These are phyloP conservation scores for Fusarium albidum DNA, from an alignment of 2,329 filamentous ascomycete genomes.

Conservation along the genomic window DNA sequence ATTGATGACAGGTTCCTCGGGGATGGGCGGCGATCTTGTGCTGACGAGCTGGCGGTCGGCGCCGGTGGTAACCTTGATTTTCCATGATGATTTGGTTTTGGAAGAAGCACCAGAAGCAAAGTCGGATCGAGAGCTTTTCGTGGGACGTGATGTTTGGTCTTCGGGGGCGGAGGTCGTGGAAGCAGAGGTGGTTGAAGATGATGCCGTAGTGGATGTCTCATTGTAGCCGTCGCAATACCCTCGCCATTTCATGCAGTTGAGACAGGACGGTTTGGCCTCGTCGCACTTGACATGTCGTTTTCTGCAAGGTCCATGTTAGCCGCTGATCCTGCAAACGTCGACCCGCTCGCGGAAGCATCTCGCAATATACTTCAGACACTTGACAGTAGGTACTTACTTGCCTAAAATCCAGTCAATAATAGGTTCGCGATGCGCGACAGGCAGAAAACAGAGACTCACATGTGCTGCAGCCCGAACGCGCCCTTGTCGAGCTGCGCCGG, in stretches of 20 bases:
- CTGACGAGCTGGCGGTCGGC: slow-evolving; percentile 39
- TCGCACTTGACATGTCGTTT: slow-evolving; percentile 55
- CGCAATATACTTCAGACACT: not conserved
- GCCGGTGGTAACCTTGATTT: slow-evolving; percentile 26
- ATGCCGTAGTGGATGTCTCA: slow-evolving; percentile 25
- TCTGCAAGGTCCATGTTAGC: slow-evolving; percentile 34
- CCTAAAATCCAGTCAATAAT: slow-evolving; percentile 34
- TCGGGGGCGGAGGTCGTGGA: slow-evolving; percentile 10
- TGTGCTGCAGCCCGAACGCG: slow-evolving; percentile 49
- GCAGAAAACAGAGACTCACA: slow-evolving; percentile 41
- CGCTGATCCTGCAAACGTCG: not conserved
- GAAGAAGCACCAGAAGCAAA: slow-evolving; percentile 2
- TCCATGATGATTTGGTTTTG: slow-evolving; percentile 18
- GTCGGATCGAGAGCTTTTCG: slow-evolving; percentile 10
- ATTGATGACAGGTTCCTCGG: slow-evolving; percentile 46
- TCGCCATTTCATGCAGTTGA: slow-evolving; percentile 52
- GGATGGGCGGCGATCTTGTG: slow-evolving; percentile 41
- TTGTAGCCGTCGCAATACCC: slow-evolving; percentile 50
- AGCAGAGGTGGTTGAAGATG: slow-evolving; percentile 4
- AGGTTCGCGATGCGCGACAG: not conserved
- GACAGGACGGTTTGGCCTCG: slow-evolving; percentile 51
- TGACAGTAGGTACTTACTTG: slow-evolving; percentile 43
- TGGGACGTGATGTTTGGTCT: slow-evolving; percentile 12
- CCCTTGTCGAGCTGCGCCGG: slow-evolving; percentile 48
- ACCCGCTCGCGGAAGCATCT: not conserved